phyloP scores from a whole-genome alignment of 129 eudicot genomes.

The Flaveria robusta region DNA sequence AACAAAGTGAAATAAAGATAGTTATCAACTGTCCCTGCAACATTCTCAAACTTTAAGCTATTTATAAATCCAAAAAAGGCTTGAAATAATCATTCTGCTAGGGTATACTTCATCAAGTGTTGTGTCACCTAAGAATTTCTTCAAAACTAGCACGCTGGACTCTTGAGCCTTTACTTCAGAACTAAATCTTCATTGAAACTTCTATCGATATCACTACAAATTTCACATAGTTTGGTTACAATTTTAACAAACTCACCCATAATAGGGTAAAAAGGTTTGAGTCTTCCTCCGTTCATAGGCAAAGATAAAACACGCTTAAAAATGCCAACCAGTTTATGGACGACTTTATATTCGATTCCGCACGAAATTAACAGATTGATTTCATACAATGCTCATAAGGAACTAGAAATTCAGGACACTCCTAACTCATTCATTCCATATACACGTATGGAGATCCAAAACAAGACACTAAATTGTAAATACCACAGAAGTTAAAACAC shows the following conservation, averaged over 20 bases:
- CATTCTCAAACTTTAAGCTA: conserved; percentile 2
- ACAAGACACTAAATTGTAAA: not conserved
- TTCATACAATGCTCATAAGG: not conserved
- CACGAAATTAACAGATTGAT: not conserved
- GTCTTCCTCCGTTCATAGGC: not conserved
- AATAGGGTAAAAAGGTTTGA: not conserved
- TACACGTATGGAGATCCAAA: not conserved
- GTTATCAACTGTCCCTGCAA: conserved; percentile 12
- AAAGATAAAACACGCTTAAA: not conserved
- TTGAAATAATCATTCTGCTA: conserved; percentile 9
- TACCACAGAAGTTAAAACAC: not conserved
- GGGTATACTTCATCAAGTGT: not conserved
- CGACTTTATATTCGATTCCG: not conserved
- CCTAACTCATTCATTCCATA: not conserved
- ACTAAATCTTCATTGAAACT: not conserved
- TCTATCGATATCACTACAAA: not conserved
- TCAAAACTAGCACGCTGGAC: not conserved
- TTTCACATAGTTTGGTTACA: not conserved
- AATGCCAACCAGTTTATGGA: not conserved
- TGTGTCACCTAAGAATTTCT: not conserved
- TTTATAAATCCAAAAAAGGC: conserved; percentile 8
- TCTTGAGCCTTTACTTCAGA: not conserved
- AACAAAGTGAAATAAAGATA: conserved; percentile 10
- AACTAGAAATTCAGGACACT: not conserved
- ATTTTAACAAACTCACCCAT: not conserved